phyloP scores from a whole-genome alignment of 768 basidiomycete species.

The Hypholoma fasciculare region DNA sequence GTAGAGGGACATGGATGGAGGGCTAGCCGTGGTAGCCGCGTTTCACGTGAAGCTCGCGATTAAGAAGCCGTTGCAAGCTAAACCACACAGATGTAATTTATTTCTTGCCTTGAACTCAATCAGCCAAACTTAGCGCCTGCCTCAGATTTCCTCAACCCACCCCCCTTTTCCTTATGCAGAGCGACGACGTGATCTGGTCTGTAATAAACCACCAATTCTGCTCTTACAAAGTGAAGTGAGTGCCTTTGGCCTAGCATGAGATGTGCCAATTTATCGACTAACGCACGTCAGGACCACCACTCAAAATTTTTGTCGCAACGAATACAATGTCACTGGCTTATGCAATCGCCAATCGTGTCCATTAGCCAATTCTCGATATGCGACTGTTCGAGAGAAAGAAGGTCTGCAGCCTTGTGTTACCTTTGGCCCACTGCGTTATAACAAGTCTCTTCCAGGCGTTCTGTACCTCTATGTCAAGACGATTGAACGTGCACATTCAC shows the following conservation, averaged over 20 bases:
- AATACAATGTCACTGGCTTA: slow-evolving; percentile 97
- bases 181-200: slow-evolving; percentile 99
- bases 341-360: slow-evolving; percentile 96
- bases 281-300: slow-evolving; percentile 72
- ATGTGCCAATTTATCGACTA: slow-evolving; percentile 10
- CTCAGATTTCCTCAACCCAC: slow-evolving; percentile 2
- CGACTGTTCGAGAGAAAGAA: slow-evolving; percentile 96
- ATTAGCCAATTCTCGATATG: slow-evolving; percentile 96
- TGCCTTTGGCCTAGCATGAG: slow-evolving; percentile 9
- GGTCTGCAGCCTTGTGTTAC: slow-evolving; percentile 47
- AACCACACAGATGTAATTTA: slow-evolving; percentile 18
- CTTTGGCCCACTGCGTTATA: background rate
- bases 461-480: slow-evolving; percentile 97
- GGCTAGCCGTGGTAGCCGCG: background rate
- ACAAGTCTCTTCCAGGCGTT: slow-evolving; percentile 47
- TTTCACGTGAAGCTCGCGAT: slow-evolving; percentile 1
- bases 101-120: background rate
- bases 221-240: slow-evolving; percentile 99
- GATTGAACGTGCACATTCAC: slow-evolving; percentile 94
- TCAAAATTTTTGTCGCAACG: slow-evolving; percentile 98
- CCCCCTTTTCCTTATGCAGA: slow-evolving; percentile 57
- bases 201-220: slow-evolving; percentile 95
- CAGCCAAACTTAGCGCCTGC: background rate
- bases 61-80: slow-evolving; percentile 11
- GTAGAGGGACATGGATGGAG: slow-evolving; percentile 10